Percentiles rank a stretch among this genome's conserved stretches.
phyloP scores from a whole-genome alignment of 306 rosid species.

The Echinosophora koreensis region DNA sequence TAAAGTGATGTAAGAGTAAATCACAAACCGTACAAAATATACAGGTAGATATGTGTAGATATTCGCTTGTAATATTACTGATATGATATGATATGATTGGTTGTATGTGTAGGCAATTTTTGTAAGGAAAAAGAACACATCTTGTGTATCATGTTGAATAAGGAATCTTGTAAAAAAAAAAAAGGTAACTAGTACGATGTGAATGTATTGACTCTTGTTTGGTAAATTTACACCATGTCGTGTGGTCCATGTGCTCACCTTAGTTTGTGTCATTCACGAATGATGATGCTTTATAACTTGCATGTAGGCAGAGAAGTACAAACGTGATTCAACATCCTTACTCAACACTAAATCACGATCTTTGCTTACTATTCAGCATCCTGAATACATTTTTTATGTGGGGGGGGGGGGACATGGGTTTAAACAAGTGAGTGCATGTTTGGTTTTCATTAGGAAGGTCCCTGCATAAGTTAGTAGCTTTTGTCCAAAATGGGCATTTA shows the following conservation, averaged over 20 bases:
- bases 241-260: constrained; percentile 43
- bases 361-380: neutral
- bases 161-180: constrained; percentile 52
- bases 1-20: constrained; percentile 44
- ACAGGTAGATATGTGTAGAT: constrained; percentile 56
- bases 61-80: constrained; percentile 61
- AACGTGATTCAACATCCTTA: constrained; percentile 2
- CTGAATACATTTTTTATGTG: neutral
- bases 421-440: neutral
- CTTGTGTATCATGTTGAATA: constrained; percentile 58
- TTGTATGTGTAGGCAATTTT: constrained; percentile 59
- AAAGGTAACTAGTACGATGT: constrained; percentile 47
- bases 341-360: neutral
- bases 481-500: too few species aligned
- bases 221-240: constrained; percentile 41
- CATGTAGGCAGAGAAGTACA: constrained; percentile 21
- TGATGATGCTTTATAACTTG: constrained; percentile 37
- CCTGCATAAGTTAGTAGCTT: too few species aligned
- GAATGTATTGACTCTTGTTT: constrained; percentile 50
- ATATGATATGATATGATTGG: constrained; percentile 47
- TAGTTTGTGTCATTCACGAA: constrained; percentile 40
- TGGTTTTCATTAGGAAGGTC: too few species aligned
- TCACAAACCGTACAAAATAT: constrained; percentile 54
- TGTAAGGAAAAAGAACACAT: constrained; percentile 49
- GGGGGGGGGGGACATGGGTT: too few species aligned